These are phyloP conservation scores for Paraphaeosphaeria minitans DNA, from an alignment of 2,329 filamentous ascomycete species.

Conservation along the genomic window DNA sequence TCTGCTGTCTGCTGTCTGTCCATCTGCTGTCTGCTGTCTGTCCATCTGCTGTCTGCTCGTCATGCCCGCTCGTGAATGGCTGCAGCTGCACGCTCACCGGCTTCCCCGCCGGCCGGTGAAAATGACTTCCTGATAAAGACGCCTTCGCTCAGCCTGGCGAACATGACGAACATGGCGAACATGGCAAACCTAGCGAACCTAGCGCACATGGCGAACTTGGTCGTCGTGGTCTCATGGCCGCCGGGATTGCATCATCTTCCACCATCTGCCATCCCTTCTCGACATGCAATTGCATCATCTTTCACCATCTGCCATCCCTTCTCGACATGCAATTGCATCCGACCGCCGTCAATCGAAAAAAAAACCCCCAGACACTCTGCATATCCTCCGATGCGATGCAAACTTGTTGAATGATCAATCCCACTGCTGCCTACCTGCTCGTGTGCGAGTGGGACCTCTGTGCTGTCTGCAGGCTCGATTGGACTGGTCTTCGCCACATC, in stretches of 20 bases:
- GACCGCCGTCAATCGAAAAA: neutral
- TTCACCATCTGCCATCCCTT: neutral
- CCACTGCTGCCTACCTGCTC: slow-evolving; percentile 19
- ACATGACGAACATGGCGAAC: too few relatives aligned
- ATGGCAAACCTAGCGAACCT: too few relatives aligned
- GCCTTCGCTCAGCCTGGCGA: slow-evolving; percentile 8
- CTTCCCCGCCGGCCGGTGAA: slow-evolving; percentile 32
- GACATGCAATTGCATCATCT: slow-evolving; percentile 19
- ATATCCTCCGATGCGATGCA: neutral
- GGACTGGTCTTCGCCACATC: slow-evolving; percentile 16
- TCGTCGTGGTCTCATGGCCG: slow-evolving; percentile 18
- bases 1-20: too few relatives aligned
- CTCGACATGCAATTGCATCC: neutral
- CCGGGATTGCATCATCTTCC: slow-evolving; percentile 18
- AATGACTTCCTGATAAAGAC: slow-evolving; percentile 9
- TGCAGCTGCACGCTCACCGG: slow-evolving; percentile 27
- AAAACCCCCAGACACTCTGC: neutral
- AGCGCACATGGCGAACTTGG: too few relatives aligned
- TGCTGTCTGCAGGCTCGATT: slow-evolving; percentile 13
- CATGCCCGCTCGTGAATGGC: neutral
- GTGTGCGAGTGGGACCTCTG: neutral
- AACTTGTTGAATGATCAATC: neutral
- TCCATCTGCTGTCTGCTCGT: neutral
- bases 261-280: too few relatives aligned
- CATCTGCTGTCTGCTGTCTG: too few relatives aligned